Base-by-base conservation (phyloP, 78 protist species). In the Protostelium mycophagum region DNA sequence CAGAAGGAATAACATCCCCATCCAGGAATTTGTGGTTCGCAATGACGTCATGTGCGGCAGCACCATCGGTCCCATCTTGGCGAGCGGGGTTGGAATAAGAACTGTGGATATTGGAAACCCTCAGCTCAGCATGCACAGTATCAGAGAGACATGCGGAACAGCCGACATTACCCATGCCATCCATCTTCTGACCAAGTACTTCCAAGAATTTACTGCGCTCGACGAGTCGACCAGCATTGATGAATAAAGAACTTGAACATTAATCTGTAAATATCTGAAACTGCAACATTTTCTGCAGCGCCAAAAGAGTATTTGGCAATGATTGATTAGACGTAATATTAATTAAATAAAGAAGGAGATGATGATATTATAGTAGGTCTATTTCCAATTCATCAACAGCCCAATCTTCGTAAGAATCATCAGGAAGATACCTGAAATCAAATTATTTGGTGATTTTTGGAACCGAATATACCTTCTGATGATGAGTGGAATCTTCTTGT, bases 41-140 rank as follows among this genome's bases (percentile, higher is more conserved):
- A 97, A 96, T 38, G 98, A 98, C 94, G 90, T 94, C 28, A 95
- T 98, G 37, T 98, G 99, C 87, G 99, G 99, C 38, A 83, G 95
- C 31, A 98, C 99, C 28, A 98, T 91, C 83, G 96, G 94, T 38
- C 97, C 97, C 34, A 92, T 92, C 93, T 86, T 95, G 39, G 87
- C 97, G 1, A 88, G 93, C 35, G 23, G 35, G 34, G 34, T 86
- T 83, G 98, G 98, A 31, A 92, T 98, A 63, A 83, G 94, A 83
- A 89, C 97, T 9, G 95, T 96, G 29, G 99, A 98, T 89, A 85
- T 98, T 38, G 99, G 99, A 36, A 94, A 84, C 85, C 98, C 99
- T 28, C 98, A 96, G 95, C 93, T 97, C 35, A 39, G 94, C 86
- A 98, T 98, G 99, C 99, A 98, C 93, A 87, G 94, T 84, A 97